Evolutionary conservation across 2,329 filamentous ascomycete genomes (phyloP), one percentile per base, ranked within the genome.

Genomic region (Thyridium curvatum): DNA sequence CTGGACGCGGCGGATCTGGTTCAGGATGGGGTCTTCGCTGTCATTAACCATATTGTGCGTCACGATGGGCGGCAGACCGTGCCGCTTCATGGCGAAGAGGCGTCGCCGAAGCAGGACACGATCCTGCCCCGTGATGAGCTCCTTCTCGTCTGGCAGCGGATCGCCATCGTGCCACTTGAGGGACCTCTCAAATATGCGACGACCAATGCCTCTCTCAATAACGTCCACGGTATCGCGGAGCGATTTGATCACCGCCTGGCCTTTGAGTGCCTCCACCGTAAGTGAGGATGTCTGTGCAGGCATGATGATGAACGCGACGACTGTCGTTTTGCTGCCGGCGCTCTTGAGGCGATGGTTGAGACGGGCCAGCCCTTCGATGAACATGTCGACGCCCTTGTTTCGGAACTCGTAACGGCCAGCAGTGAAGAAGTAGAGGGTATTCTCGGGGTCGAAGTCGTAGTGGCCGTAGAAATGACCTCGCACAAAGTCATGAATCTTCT

Each of bases 381-480:
- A 98, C 93, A 98, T 97, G 64, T 98, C 93, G 9, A 96, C 91
- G 56, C 93, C 93, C 68, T 98, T 98, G 59, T 98, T 98, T 48
- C 93, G 76, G 74, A 91, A 98, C 64, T 98, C 93, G 57, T 98
- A 98, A 46, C 93, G 85, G 43, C 93, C 93, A 7, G 93, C 86
- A 4, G 90, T 98, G 71, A 98, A 98, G 66, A 97, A 84, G 66
- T 96, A 98, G 29, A 98, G 77, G 0, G 93, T 98, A 64, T 97
- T 95, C 44, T 97, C 90, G 12, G 89, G 82, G 45, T 96, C 88
- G 50, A 97, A 97, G 58, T 98, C 90, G 60, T 95, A 94, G 66
- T 97, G 90, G 10, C 93, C 93, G 58, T 97, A 97, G 65, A 98
- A 98, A 60, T 98, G 93, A 10, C 93, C 93, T 35, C 93, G 86